Percentiles rank a stretch among this genome's conserved stretches.
phyloP scores from a whole-genome alignment of 1,284 basidiomycete genomes.

The Mycosarcoma maydis region DNA sequence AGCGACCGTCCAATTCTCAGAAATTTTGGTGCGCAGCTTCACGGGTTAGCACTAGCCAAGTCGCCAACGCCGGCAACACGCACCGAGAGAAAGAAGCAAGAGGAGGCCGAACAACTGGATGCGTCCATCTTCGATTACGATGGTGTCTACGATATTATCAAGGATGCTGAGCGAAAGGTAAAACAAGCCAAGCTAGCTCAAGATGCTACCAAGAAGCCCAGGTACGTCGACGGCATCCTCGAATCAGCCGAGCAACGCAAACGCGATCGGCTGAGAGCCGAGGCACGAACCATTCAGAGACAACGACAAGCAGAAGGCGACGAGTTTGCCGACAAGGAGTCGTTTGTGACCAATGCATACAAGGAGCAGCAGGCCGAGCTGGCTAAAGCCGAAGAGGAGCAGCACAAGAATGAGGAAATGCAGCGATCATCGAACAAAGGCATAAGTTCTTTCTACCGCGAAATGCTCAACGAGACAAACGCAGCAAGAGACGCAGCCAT shows the following conservation, averaged over 20 bases:
- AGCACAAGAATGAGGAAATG: slow-evolving; percentile 84
- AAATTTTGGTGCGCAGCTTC: too few relatives aligned
- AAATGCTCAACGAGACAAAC: slow-evolving; percentile 58
- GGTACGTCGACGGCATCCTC: slow-evolving; percentile 87
- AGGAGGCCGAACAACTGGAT: slow-evolving; percentile 80
- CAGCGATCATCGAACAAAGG: slow-evolving; percentile 83
- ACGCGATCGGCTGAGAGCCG: slow-evolving; percentile 88
- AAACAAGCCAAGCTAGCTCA: slow-evolving; percentile 73
- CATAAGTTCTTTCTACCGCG: slow-evolving; percentile 68
- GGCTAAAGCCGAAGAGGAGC: slow-evolving; percentile 75
- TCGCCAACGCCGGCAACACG: slow-evolving; percentile 46
- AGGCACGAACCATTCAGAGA: slow-evolving; percentile 95
- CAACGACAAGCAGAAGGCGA: slow-evolving; percentile 94
- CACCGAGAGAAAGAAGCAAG: slow-evolving; percentile 43
- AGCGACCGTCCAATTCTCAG: too few relatives aligned
- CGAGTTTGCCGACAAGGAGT: slow-evolving; percentile 91
- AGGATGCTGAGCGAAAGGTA: slow-evolving; percentile 78
- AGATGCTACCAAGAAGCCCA: slow-evolving; percentile 76
- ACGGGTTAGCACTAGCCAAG: slow-evolving; percentile 20
- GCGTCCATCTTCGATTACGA: slow-evolving; percentile 92
- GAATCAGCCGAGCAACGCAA: slow-evolving; percentile 85
- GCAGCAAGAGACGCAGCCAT: slow-evolving; percentile 59
- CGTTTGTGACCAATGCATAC: slow-evolving; percentile 96
- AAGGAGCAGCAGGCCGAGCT: slow-evolving; percentile 95
- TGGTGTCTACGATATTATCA: slow-evolving; percentile 94